Base-by-base conservation (phyloP, 2,329 filamentous ascomycete genomes). In the Periconia macrospinosa region DNA sequence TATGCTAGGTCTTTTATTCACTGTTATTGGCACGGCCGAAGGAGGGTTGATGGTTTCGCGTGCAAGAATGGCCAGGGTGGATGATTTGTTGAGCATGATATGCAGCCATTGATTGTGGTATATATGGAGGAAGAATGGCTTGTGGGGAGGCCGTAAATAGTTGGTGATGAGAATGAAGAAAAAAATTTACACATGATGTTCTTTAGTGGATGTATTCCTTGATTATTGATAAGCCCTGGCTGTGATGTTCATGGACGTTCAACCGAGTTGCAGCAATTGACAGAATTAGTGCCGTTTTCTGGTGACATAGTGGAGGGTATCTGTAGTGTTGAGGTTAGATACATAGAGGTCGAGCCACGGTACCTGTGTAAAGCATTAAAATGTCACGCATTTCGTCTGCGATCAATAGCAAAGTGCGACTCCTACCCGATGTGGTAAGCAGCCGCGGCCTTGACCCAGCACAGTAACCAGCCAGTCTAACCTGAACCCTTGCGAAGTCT, bases 1-100 rank as follows among this genome's bases (percentile, higher is more conserved):
- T 49, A 62, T 58, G 68, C 67, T 61, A 62, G 70, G 70, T 65
- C 64, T 68, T 70, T 71, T 71, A 62, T 63, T 71, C 70, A 62
- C 62, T 61, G 56, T 48, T 65, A 55, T 60, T 68, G 59, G 60
- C 46, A 61, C 23, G 59, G 61, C 44, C 56, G 50, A 50, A 50
- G 48, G 49, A 56, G 65, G 50, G 51, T 27, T 50, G 52, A 49
- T 47, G 50, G 52, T 53, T 50, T n/a, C n/a, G 55, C 50, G 45
- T 55, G 52, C 55, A 53, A 52, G 59, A 58, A 46, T 43, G 52
- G 62, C 60, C 63, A 9, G 23, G 27, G 30, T 18, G 43, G 30
- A 18, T 17, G 23, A 30, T 62, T 62, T 65, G 58, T 61, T 61
- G 56, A 55, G 58, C 60, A 55, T 55, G 53, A 54, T 50, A 58